phyloP scores from a whole-genome alignment of 257 asterid genomes.

The Mitragyna speciosa region DNA sequence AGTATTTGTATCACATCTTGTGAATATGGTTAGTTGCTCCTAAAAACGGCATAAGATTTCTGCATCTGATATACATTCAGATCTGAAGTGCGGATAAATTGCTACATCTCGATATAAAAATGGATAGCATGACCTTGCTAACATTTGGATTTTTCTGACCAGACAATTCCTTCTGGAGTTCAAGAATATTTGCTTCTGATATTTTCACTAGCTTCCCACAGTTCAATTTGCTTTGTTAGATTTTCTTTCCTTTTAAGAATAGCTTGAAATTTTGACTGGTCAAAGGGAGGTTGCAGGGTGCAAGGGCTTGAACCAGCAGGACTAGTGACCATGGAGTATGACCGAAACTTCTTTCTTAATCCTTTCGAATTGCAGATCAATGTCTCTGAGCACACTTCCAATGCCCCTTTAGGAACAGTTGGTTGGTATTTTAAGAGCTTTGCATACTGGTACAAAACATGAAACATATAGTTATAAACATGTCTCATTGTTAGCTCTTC shows the following conservation, averaged over 20 bases:
- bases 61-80: background rate
- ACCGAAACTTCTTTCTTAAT: conserved; percentile 47
- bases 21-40: background rate
- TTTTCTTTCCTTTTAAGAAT: conserved; percentile 44
- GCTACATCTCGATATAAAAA: too few species aligned
- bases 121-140: background rate
- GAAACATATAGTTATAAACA: conserved; percentile 76
- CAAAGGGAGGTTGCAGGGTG: conserved; percentile 42
- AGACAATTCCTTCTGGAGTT: background rate
- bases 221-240: conserved; percentile 41
- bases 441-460: conserved; percentile 64
- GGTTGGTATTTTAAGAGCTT: conserved; percentile 74
- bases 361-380: conserved; percentile 64
- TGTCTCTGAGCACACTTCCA: conserved; percentile 62
- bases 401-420: conserved; percentile 57
- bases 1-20: background rate
- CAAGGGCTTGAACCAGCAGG: conserved; percentile 59
- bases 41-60: background rate
- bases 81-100: background rate
- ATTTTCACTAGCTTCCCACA: conserved; percentile 29
- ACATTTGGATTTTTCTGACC: background rate
- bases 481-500: conserved; percentile 59
- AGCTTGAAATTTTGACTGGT: conserved; percentile 25
- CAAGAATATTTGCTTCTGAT: conserved; percentile 7
- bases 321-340: conserved; percentile 48